These are phyloP conservation scores for Scheffersomyces stipitis DNA, from an alignment of 805 yeast species.

Conservation along the genomic window DNA sequence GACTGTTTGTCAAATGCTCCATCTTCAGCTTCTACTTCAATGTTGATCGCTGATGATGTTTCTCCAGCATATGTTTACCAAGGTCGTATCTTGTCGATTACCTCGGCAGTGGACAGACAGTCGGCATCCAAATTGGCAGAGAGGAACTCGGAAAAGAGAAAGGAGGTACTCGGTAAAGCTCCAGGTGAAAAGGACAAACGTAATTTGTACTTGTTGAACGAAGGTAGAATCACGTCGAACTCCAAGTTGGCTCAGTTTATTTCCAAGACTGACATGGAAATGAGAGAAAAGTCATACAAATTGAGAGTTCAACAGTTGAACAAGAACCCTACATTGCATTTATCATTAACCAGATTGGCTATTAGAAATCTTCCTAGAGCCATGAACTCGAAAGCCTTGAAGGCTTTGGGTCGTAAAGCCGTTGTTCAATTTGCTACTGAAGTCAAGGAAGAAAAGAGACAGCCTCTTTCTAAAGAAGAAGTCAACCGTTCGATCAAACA, in stretches of 20 bases:
- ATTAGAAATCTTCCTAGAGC: slow-evolving; percentile 91
- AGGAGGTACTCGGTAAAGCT: slow-evolving; percentile 75
- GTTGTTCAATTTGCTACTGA: slow-evolving; percentile 93
- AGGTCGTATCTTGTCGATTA: slow-evolving; percentile 83
- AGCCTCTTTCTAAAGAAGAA: slow-evolving; percentile 88
- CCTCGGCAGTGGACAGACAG: slow-evolving; percentile 84
- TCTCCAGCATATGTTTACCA: slow-evolving; percentile 86
- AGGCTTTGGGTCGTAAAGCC: slow-evolving; percentile 91
- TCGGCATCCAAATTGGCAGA: slow-evolving; percentile 76
- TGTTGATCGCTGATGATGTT: slow-evolving; percentile 89
- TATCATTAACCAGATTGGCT: slow-evolving; percentile 93
- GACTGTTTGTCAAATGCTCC: slow-evolving; percentile 82
- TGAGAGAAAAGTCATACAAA: slow-evolving; percentile 84
- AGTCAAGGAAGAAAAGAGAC: slow-evolving; percentile 71
- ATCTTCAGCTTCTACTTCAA: slow-evolving; percentile 54
- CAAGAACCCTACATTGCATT: slow-evolving; percentile 86
- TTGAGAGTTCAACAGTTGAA: slow-evolving; percentile 86
- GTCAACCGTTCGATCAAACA: slow-evolving; percentile 71
- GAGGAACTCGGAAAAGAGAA: slow-evolving; percentile 69
- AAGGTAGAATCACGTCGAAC: slow-evolving; percentile 83
- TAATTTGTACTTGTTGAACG: slow-evolving; percentile 82
- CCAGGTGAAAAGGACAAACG: slow-evolving; percentile 81
- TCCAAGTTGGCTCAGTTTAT: slow-evolving; percentile 75
- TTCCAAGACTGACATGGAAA: slow-evolving; percentile 71
- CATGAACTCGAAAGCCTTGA: slow-evolving; percentile 82